Evolutionary conservation across 2,329 filamentous ascomycete species (phyloP), one percentile per base, ranked within the genome.

Genomic region (Xylariaceae sp.): DNA sequence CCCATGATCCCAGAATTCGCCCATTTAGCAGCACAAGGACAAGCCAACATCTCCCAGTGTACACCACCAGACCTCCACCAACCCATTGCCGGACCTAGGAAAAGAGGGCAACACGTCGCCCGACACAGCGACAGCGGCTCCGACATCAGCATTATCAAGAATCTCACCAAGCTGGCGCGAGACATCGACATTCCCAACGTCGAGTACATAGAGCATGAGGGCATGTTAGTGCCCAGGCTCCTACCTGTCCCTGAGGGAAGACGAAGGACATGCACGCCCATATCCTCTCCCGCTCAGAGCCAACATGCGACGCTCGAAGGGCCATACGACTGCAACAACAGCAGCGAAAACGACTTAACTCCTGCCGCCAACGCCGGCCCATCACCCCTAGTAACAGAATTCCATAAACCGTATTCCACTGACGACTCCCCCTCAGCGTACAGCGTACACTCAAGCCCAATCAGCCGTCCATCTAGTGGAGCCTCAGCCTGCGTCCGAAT

Each of bases 141-240:
- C 1, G 52, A 64, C 26, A 53, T 55, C 6, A 54, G 47, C 43
- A 34, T 55, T n/a, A 55, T 53, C 2, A 47, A 51, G 27, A 32
- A 49, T 26, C 56, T 65, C 2, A 61, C 56, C 6, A 39, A 60
- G 26, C 4, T 11, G 2, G 64, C 60, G 0, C 48, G 58, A 32
- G 41, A 48, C 5, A 41, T 58, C 1, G 29, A 47, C 2, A 49
- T 61, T 35, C 42, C 50, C 2, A 50, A 59, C 26, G 1, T 45
- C 19, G 53, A 51, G 2, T 60, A 55, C 27, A 11, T 54, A 7
- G 60, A 62, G 12, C 46, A 54, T 3, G 43, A 54, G 5, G 54
- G 57, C 2, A 48, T 42, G 31, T 43, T 29, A 4, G 57, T 60
- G 3, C 60, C 64, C 1, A 46, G 51, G 19, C 29, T 64, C 1